These are phyloP conservation scores for Leersia perrieri DNA, from an alignment of 176 grass and related monocot genomes.

Conservation along the genomic window DNA sequence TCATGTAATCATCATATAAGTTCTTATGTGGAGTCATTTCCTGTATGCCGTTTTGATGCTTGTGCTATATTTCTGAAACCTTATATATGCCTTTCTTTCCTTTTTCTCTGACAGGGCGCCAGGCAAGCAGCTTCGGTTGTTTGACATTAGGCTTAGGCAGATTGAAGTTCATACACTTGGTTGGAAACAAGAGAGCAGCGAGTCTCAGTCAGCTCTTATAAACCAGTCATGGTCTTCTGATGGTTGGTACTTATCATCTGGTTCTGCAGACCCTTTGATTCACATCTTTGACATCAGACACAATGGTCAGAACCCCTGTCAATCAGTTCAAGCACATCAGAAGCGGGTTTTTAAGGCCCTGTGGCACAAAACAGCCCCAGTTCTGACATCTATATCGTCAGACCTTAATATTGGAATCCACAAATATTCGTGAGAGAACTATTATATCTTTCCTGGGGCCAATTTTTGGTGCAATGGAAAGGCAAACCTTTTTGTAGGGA, in stretches of 20 bases:
- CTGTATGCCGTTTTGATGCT: background rate
- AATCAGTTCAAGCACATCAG: conserved; percentile 79
- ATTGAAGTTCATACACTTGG: conserved; percentile 81
- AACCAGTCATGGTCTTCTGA: conserved; percentile 97
- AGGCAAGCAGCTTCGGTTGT: conserved; percentile 71
- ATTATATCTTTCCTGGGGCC: background rate
- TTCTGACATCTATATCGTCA: conserved; percentile 89
- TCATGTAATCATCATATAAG: background rate
- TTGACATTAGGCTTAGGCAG: conserved; percentile 75
- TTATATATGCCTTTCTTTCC: background rate
- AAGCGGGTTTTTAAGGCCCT: conserved; percentile 96
- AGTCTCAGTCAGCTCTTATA: conserved; percentile 94
- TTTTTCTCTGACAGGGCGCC: conserved; percentile 50
- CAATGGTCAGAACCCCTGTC: conserved; percentile 60
- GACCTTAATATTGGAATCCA: conserved; percentile 92
- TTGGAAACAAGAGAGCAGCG: conserved; percentile 91
- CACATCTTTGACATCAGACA: conserved; percentile 93
- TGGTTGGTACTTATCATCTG: conserved; percentile 74
- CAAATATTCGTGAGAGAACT: conserved; percentile 45
- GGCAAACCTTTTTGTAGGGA: background rate
- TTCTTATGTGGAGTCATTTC: background rate
- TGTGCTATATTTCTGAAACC: conserved; percentile 8
- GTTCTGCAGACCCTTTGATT: conserved; percentile 80
- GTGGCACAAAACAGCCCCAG: conserved; percentile 72
- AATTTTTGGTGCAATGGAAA: background rate